These are phyloP conservation scores for Clitoria ternatea DNA, from an alignment of 306 rosid species.

Conservation along the genomic window DNA sequence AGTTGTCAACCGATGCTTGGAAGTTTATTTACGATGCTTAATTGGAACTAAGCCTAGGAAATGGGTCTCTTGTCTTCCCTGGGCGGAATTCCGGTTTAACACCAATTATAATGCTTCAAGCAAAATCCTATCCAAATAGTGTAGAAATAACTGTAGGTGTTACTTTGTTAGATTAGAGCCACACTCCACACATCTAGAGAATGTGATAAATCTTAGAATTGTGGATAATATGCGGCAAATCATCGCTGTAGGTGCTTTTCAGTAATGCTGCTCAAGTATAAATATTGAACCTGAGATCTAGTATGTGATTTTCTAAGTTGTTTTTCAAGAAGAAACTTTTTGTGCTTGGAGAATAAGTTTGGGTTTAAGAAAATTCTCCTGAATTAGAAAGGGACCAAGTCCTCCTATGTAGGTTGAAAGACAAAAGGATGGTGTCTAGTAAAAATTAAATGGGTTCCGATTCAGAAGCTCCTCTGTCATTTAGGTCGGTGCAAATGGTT, in stretches of 20 bases:
- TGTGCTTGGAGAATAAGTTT: background rate
- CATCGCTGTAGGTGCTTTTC: background rate
- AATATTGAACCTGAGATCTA: background rate
- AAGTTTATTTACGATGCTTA: no score
- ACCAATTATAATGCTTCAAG: no score
- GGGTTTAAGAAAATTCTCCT: background rate
- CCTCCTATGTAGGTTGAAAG: background rate
- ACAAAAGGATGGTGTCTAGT: background rate
- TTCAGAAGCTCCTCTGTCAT: background rate
- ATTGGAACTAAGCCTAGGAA: no score
- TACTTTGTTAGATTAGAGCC: background rate
- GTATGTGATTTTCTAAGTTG: background rate
- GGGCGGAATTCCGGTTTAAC: no score
- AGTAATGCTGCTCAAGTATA: background rate
- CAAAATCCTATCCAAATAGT: background rate
- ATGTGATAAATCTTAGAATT: background rate
- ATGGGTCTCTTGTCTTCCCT: no score
- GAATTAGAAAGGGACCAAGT: background rate
- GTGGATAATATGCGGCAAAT: background rate
- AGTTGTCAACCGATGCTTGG: no score
- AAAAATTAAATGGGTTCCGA: background rate
- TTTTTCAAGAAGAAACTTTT: background rate
- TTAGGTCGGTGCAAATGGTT: background rate
- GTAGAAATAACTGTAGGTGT: background rate
- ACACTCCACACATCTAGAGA: background rate